Evolutionary conservation across 2,329 filamentous ascomycete genomes (phyloP).

Genomic region (Neurospora crassa): DNA sequence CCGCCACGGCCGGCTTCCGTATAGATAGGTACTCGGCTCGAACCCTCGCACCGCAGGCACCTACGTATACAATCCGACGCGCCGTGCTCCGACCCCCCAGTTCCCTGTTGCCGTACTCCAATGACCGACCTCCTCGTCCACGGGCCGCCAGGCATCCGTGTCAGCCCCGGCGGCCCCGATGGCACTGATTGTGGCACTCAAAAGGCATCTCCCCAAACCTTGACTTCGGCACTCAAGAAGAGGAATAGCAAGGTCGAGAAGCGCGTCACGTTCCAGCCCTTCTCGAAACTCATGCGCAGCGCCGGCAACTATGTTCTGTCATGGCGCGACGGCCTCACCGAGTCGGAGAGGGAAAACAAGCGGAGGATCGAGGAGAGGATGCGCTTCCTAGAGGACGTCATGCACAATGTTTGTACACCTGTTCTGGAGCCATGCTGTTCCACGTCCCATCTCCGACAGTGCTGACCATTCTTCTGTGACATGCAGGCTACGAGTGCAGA

Average conservation of each 20-base stretch:
- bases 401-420: slow-evolving; percentile 50
- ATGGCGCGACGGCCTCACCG: slow-evolving; percentile 43
- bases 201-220: background rate
- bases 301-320: slow-evolving; percentile 34
- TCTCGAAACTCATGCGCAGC: slow-evolving; percentile 17
- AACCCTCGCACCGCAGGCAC: background rate
- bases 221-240: slow-evolving; percentile 4
- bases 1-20: background rate
- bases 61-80: background rate
- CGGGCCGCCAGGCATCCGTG: slow-evolving; percentile 6
- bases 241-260: slow-evolving; percentile 1
- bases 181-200: background rate
- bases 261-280: slow-evolving; percentile 8
- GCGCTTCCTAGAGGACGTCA: slow-evolving; percentile 51
- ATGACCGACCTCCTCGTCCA: slow-evolving; percentile 17
- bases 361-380: slow-evolving; percentile 46
- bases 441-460: background rate
- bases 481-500: slow-evolving; percentile 54
- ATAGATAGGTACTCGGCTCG: background rate
- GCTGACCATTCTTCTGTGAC: background rate
- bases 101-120: background rate
- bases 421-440: slow-evolving; percentile 7
- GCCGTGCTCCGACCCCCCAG: background rate
- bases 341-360: slow-evolving; percentile 38
- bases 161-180: slow-evolving; percentile 1